phyloP scores from a whole-genome alignment of 805 yeast species.

The Saccharomycopsis sp. region DNA sequence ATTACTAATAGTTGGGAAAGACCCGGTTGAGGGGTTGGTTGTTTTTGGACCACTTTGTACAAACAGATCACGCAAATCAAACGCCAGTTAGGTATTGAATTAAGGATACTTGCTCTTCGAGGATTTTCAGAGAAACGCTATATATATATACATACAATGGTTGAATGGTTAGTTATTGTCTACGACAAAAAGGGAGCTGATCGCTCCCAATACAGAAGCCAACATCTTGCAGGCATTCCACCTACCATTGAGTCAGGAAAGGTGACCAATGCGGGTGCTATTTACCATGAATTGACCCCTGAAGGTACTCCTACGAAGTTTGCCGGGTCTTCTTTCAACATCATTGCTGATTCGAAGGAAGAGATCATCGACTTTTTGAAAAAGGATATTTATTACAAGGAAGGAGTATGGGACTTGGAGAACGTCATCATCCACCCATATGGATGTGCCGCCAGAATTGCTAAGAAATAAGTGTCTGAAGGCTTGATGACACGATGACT shows the following conservation, averaged over 20 bases:
- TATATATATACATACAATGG: slow-evolving; percentile 28
- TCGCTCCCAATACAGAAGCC: slow-evolving; percentile 45
- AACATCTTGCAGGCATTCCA: slow-evolving; percentile 47
- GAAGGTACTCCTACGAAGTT: slow-evolving; percentile 41
- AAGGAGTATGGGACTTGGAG: slow-evolving; percentile 73
- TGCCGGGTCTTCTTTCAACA: slow-evolving; percentile 62
- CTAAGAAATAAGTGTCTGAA: slow-evolving; percentile 25
- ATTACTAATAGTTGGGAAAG: background rate
- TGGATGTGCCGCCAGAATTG: slow-evolving; percentile 40
- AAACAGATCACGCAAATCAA: background rate
- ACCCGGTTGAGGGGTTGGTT: background rate
- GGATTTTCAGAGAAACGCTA: background rate
- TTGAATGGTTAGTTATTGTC: slow-evolving; percentile 63
- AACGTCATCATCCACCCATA: slow-evolving; percentile 52
- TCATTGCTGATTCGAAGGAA: slow-evolving; percentile 58
- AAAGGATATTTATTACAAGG: slow-evolving; percentile 52
- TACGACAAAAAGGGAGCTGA: slow-evolving; percentile 63
- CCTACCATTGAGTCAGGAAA: slow-evolving; percentile 35
- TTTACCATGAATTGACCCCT: slow-evolving; percentile 38
- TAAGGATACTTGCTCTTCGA: background rate
- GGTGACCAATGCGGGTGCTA: slow-evolving; percentile 46
- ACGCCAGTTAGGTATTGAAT: background rate
- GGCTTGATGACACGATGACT: background rate
- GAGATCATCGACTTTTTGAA: slow-evolving; percentile 60
- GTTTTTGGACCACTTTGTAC: background rate